Evolutionary conservation across 1,284 basidiomycete species (phyloP), one percentile per base, ranked within the genome.

Genomic region (Exsudoporus floridanus): DNA sequence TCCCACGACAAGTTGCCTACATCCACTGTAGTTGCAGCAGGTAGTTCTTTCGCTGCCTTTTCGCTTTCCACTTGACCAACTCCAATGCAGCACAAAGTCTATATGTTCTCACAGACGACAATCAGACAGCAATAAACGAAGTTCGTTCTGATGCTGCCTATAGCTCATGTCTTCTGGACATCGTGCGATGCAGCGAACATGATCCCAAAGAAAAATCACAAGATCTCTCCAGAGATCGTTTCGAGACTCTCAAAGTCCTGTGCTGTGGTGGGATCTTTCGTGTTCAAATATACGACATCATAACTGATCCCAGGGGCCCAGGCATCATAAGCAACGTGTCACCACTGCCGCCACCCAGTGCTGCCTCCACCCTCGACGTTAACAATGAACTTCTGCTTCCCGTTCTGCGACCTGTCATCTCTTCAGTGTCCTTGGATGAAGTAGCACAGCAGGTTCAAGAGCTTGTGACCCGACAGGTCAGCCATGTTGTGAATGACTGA

Each of bases 81-180:
- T 49, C 30, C 44, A 41, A 46, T 49, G 52, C 67, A 92, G 93
- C 91, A 0, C 93, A 96, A 66, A 92, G 92, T 59, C 75, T 96
- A 14, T 96, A 94, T 69, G 88, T 94, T 47, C 76, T 96, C 16
- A 91, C 92, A 0, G 92, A 94, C 64, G 93, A 95, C 66, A 96
- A 96, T 60, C 74, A 72, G 18, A 80, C 85, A 14, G 83, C 85
- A 35, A 83, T 84, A 49, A 67, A 79, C 16, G 82, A 84, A 50
- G 67, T 94, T 14, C 78, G 83, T 21, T 70, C 77, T 28, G 78
- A 88, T 62, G 79, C 79, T 7, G 75, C 77, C 2, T 89, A 89
- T 60, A 76, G 86, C 40, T 76, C 84, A 35, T 88, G 86, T 57
- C 79, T 96, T 21, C 74, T 94, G 39, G 80, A 84, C 21, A 83